Percentiles rank a stretch among this genome's conserved stretches.
phyloP scores from a whole-genome alignment of 1,284 basidiomycete species.

The Peniophora sp. region DNA sequence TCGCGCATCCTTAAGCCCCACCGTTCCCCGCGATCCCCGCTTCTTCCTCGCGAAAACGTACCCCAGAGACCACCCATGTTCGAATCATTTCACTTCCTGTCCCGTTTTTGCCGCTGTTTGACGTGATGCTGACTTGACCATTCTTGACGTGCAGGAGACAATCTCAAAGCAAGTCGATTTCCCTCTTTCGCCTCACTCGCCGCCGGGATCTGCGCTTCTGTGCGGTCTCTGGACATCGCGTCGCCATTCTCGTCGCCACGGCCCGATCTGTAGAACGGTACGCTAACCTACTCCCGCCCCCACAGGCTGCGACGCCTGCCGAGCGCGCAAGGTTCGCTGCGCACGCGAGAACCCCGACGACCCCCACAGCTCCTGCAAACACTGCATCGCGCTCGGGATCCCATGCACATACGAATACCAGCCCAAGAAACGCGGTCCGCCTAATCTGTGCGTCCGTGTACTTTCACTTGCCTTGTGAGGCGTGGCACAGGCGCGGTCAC shows the following conservation, averaged over 20 bases:
- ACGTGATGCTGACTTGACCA: constrained; percentile 12
- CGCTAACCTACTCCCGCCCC: background rate
- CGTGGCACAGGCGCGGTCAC: background rate
- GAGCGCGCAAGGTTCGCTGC: constrained; percentile 76
- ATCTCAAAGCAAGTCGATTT: constrained; percentile 56
- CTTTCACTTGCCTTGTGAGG: constrained; percentile 3
- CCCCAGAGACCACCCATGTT: constrained; percentile 1
- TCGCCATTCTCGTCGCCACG: constrained; percentile 11
- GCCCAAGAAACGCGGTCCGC: constrained; percentile 85
- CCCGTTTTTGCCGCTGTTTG: background rate
- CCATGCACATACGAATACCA: constrained; percentile 87
- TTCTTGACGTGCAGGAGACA: constrained; percentile 51
- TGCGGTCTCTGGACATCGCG: constrained; percentile 6
- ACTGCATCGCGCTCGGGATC: constrained; percentile 75
- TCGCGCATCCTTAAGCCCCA: constrained; percentile 3
- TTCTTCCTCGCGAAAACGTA: background rate
- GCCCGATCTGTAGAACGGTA: background rate
- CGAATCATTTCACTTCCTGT: constrained; percentile 1
- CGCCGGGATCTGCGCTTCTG: background rate
- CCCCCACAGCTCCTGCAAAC: constrained; percentile 70
- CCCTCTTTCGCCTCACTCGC: constrained; percentile 5
- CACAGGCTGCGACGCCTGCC: constrained; percentile 75
- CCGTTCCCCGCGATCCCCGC: constrained; percentile 3
- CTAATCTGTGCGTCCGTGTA: constrained; percentile 62
- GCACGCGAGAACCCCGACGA: constrained; percentile 72